phyloP scores from a whole-genome alignment of 176 grass and related monocot genomes.

The Secale cereale region DNA sequence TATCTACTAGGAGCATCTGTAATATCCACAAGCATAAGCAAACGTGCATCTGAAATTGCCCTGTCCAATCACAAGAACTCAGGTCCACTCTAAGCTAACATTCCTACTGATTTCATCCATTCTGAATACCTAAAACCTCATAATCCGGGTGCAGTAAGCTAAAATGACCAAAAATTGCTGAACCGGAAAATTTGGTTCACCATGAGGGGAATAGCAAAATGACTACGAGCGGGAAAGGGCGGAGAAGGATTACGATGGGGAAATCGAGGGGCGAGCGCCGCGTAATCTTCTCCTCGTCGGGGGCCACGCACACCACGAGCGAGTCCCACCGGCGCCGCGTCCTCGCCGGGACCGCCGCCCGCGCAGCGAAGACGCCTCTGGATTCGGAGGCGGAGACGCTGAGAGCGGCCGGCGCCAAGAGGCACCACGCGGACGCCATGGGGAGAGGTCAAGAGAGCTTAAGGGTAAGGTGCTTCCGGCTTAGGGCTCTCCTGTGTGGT shows the following conservation, averaged over 20 bases:
- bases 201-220: not conserved
- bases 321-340: conserved; percentile 23
- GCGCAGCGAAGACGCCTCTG: not conserved
- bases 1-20: not conserved
- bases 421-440: conserved; percentile 63
- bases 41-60: not conserved
- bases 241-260: conserved; percentile 57
- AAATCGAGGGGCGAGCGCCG: conserved; percentile 85
- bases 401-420: conserved; percentile 17
- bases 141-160: not conserved
- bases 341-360: not conserved
- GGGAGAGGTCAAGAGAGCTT: not conserved
- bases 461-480: not conserved
- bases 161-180: not conserved
- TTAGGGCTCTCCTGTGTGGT: conserved; percentile 1
- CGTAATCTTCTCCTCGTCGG: conserved; percentile 81
- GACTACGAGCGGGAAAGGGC: not conserved
- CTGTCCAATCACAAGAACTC: not conserved
- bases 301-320: conserved; percentile 57
- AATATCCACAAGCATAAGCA: not conserved
- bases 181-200: not conserved
- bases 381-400: conserved; percentile 2
- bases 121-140: not conserved
- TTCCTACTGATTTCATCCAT: not conserved
- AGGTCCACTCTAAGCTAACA: not conserved